Evolutionary conservation across 345 rosid species (phyloP).

Genomic region (Hypericum perforatum): DNA sequence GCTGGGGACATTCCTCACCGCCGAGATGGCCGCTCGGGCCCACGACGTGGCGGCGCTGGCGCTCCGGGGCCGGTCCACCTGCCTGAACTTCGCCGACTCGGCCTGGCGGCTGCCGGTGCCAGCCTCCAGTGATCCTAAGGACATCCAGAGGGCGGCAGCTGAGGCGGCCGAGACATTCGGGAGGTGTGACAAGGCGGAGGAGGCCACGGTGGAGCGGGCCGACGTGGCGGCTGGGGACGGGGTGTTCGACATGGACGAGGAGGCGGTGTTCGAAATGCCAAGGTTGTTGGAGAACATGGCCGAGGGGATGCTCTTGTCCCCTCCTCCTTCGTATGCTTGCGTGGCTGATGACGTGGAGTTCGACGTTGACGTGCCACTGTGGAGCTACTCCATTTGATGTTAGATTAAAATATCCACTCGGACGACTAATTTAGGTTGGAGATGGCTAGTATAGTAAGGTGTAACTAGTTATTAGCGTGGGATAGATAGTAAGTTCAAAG

Average conservation of each 20-base stretch:
- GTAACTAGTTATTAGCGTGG: no score
- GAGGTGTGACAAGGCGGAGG: background rate
- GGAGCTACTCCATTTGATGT: conserved; percentile 36
- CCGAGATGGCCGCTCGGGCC: conserved; percentile 92
- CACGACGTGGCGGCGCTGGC: conserved; percentile 84
- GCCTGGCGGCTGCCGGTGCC: conserved; percentile 64
- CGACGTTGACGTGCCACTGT: conserved; percentile 39
- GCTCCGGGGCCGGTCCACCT: conserved; percentile 61
- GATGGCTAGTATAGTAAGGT: no score
- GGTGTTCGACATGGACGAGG: conserved; percentile 51
- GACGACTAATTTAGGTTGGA: no score
- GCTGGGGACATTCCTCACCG: conserved; percentile 68
- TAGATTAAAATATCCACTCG: no score
- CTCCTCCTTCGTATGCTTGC: conserved; percentile 31
- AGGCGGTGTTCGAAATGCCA: conserved; percentile 55
- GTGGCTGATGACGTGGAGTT: conserved; percentile 22
- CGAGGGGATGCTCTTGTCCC: conserved; percentile 68
- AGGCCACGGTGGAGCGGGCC: conserved; percentile 1
- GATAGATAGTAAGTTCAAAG: no score
- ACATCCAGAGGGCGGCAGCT: conserved; percentile 66
- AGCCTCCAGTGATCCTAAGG: conserved; percentile 44
- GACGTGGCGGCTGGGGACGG: conserved; percentile 12
- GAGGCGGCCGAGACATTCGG: conserved; percentile 43
- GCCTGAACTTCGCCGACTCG: conserved; percentile 88
- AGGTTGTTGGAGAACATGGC: conserved; percentile 57